phyloP scores from a whole-genome alignment of 176 grass and related monocot species.

The Echinochloa phyllopogon region DNA sequence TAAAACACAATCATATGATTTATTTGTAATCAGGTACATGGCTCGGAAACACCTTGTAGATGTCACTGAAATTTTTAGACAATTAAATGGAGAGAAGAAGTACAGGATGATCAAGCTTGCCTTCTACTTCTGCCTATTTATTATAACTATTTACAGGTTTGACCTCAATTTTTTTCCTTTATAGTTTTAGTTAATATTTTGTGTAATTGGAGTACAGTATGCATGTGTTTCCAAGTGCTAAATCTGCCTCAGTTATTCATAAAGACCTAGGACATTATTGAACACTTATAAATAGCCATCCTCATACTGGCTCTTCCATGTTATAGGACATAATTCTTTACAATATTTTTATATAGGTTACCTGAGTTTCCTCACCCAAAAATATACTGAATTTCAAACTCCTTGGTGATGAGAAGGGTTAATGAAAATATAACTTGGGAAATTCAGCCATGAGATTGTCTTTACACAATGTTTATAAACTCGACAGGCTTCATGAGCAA shows the following conservation, averaged over 20 bases:
- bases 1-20: not conserved
- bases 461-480: not conserved
- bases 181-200: conserved; percentile 9
- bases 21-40: conserved; percentile 62
- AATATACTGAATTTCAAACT: conserved; percentile 15
- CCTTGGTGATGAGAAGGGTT: not conserved
- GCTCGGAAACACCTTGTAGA: conserved; percentile 79
- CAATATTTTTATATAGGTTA: not conserved
- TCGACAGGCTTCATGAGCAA: not conserved
- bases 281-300: not conserved
- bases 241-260: not conserved
- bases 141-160: conserved; percentile 97
- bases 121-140: conserved; percentile 87
- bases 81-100: conserved; percentile 81
- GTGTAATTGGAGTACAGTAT: conserved; percentile 17
- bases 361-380: not conserved
- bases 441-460: not conserved
- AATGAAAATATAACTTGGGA: not conserved
- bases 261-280: not conserved
- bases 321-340: not conserved
- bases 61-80: conserved; percentile 94
- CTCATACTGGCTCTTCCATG: not conserved
- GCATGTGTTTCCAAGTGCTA: conserved; percentile 15
- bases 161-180: conserved; percentile 1
- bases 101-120: conserved; percentile 90